Base-by-base conservation (phyloP, 2,329 filamentous ascomycete species). In the Clonostachys chloroleuca region DNA sequence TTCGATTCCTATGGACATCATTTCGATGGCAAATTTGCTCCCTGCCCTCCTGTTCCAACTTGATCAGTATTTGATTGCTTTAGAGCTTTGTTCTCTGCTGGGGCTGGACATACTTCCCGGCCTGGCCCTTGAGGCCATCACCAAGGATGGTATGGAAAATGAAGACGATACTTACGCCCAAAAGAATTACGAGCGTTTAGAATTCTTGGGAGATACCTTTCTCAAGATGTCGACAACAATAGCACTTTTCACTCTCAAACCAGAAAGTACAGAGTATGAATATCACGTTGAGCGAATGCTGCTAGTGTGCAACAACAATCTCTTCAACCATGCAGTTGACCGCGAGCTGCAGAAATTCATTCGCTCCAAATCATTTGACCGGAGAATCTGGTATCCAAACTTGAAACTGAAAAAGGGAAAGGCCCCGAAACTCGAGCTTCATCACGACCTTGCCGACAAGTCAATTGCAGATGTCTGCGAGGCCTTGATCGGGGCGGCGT, bases 201-300 rank as follows among this genome's bases (percentile, higher is more conserved):
- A 97, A 60, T 95, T 95, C 54, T 69, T 96, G 0, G 94, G 94
- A 0, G 92, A 97, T 58, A 83, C 83, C 0, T 73, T 95, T 2
- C 73, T 97, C 37, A 97, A 97, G 58, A 97, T 96, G 84, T 89
- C 89, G 12, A 96, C 92, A 0, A 92, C 92, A 0, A 91, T 99
- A 46, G 84, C 91, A 1, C 74, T 95, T 1, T 97, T 87, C 60
- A 86, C 86, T 1, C 77, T 83, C 30, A 83, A 87, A 17, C 89
- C 90, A 0, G 80, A 87, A 43, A 82, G 87, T 51, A 83, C 90
- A 53, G 94, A 99, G 59, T 95, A 85, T 43, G 83, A 89, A 47
- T 94, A 89, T 56, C 94, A 99, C 59, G 88, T 95, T 8, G 85
- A 90, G 55, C 84, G 94, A 14, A 97, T 97, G 92, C 61, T 86